Conservation (phyloP, 2,329 filamentous ascomycete genomes). For the Colletotrichum theobromicola region DNA sequence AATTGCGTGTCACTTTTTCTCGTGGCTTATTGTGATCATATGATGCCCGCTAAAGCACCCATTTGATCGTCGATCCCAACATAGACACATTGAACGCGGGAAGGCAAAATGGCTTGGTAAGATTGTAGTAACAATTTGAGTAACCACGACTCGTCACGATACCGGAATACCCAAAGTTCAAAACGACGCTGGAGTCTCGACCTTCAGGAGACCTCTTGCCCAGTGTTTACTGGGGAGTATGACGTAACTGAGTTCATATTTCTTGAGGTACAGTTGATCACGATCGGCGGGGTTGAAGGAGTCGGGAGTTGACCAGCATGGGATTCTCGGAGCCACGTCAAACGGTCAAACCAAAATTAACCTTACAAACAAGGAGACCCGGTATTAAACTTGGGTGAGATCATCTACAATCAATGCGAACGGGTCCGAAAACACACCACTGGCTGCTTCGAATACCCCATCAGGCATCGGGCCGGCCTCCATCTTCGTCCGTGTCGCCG, state of each 20-base stretch:
- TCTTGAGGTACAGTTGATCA: background rate
- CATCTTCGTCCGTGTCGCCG: background rate
- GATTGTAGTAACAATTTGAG: background rate
- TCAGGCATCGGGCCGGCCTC: background rate
- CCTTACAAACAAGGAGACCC: background rate
- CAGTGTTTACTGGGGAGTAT: background rate
- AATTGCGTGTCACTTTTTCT: background rate
- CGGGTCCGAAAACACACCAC: background rate
- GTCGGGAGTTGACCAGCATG: background rate
- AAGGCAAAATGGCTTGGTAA: background rate
- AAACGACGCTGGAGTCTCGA: background rate
- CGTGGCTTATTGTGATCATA: rapidly evolving
- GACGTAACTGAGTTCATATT: background rate
- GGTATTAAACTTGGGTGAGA: background rate
- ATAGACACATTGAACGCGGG: background rate
- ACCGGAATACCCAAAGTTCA: background rate
- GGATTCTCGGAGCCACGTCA: background rate
- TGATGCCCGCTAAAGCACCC: rapidly evolving
- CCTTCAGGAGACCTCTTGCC: background rate
- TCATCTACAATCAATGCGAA: background rate
- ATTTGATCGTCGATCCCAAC: background rate
- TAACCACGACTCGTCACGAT: background rate
- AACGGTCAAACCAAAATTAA: background rate
- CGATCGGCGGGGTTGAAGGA: background rate
- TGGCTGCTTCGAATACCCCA: background rate